Evolutionary conservation across 371 early-diverging fungal species (phyloP).

Genomic region (Apophysomyces ossiformis): DNA sequence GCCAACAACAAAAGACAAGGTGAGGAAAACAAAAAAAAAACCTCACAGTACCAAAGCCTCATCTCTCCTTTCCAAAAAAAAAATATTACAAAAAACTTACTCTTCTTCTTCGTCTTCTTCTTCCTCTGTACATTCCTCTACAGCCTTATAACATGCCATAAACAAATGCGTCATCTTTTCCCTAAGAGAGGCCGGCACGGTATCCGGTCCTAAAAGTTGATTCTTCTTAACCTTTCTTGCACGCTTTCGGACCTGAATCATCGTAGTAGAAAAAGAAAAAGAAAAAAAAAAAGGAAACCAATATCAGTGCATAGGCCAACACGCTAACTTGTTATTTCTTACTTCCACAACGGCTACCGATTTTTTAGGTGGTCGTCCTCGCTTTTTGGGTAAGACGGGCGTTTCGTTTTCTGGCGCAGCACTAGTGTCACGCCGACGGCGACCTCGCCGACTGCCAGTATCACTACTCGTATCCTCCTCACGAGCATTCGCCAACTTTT

Average conservation of each 20-base stretch:
- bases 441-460: constrained; percentile 9
- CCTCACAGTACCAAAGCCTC: too few species aligned
- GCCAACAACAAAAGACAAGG: too few species aligned
- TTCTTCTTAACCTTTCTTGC: constrained; percentile 20
- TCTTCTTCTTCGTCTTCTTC: constrained; percentile 61
- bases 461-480: constrained; percentile 7
- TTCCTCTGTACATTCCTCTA: constrained; percentile 52
- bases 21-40: too few species aligned
- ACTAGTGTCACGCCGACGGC: neutral
- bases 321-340: neutral
- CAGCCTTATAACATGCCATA: constrained; percentile 53
- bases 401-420: neutral
- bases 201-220: constrained; percentile 26
- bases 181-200: constrained; percentile 13
- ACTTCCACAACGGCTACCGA: constrained; percentile 11
- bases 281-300: constrained; percentile 3
- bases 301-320: neutral
- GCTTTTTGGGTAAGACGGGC: constrained; percentile 9
- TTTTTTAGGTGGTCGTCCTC: constrained; percentile 22
- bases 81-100: constrained; percentile 1
- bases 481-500: constrained; percentile 13
- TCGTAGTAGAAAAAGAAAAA: neutral
- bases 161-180: constrained; percentile 47
- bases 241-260: constrained; percentile 20
- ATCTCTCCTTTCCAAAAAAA: neutral